These are phyloP conservation scores for Penicillium cosmopolitanum DNA, from an alignment of 495 filamentous ascomycete species.

Conservation along the genomic window DNA sequence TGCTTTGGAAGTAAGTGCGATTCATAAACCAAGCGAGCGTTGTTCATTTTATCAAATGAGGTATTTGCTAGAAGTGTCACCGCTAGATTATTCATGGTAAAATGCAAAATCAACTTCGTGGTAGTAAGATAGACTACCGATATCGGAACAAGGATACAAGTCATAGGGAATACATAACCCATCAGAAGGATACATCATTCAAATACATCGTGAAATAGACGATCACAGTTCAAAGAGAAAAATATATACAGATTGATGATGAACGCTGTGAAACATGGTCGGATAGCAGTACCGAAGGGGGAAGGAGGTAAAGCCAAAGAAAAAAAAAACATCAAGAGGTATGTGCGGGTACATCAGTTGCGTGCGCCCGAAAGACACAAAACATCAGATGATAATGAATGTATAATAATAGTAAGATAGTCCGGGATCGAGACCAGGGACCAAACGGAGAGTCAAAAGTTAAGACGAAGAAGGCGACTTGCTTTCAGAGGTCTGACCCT, in stretches of 20 bases:
- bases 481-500: neutral
- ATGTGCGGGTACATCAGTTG: neutral
- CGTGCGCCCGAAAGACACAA: neutral
- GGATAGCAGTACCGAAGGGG: neutral
- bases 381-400: neutral
- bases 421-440: neutral
- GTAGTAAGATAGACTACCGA: too few species aligned
- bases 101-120: too few species aligned
- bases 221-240: neutral
- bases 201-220: too few species aligned
- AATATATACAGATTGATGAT: conserved; percentile 3
- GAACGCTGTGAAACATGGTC: neutral
- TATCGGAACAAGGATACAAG: too few species aligned
- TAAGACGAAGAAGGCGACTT: neutral
- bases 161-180: too few species aligned
- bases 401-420: neutral
- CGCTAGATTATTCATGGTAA: too few species aligned
- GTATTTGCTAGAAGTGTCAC: too few species aligned
- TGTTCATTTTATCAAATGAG: too few species aligned
- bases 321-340: neutral
- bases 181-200: too few species aligned
- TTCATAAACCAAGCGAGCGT: too few species aligned
- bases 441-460: neutral
- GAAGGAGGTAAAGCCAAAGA: neutral
- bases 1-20: too few species aligned